Evolutionary conservation across 208 protist genomes (phyloP), one percentile per base, ranked within the genome.

Genomic region (Wallacemonas rigidus): DNA sequence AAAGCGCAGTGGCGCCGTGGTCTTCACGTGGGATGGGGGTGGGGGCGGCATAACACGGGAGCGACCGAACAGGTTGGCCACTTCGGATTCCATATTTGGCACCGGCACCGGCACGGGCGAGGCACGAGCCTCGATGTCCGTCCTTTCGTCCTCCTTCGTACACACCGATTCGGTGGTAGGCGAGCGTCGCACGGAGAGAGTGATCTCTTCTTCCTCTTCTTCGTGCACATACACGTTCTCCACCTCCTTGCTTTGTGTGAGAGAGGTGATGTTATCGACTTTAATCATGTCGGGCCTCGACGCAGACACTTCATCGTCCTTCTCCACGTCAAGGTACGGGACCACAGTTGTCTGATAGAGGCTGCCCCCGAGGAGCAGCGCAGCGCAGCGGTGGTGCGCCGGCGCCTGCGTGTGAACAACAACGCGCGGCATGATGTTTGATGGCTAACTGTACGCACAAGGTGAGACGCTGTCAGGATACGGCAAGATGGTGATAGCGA

Each of bases 71-170:
- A 71, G 8, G 8, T 40, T 40, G 47, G 64, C 38, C 15, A 80
- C 67, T 14, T 71, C 67, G 4, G n/a, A n/a, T 63, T 74, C 71
- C 71, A 79, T 57, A 48, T 72, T 56, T 9, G 69, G 75, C 62
- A 79, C 50, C 35, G 38, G 40, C 45, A 79, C 69, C 5, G 0
- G 60, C 14, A 3, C 15, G 35, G 26, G 15, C 17, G 35, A 11
- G 54, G 15, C 9, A 17, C 54, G 35, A 7, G 35, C 15, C 6
- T 58, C 56, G 6, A 3, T 3, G 38, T n/a, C 14, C 36, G 38
- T 62, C 7, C 36, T 38, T 12, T 50, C 45, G 45, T 50, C 45
- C 45, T 50, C 45, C 26, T 26, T 26, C 26, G 26, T 26, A 26
- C 26, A 0, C 26, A 26, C 26, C 26, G 26, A 26, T 26, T 26